These are phyloP conservation scores for Phymatotrichopsis omnivora DNA, from an alignment of 2,329 filamentous ascomycete genomes.

Conservation along the genomic window DNA sequence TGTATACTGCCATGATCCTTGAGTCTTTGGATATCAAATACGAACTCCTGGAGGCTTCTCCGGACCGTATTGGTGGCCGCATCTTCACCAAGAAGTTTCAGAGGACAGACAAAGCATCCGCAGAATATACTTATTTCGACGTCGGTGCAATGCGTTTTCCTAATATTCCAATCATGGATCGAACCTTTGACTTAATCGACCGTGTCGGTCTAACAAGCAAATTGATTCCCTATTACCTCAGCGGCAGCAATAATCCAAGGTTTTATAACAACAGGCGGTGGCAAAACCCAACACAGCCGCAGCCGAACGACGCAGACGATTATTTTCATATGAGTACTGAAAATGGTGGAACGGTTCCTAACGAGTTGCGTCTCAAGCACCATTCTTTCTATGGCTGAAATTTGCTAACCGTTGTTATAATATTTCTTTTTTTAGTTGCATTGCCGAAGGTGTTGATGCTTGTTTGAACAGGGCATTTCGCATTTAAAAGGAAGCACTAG, in stretches of 20 bases:
- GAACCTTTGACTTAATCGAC: constrained; percentile 22
- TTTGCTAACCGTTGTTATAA: background rate
- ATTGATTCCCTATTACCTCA: constrained; percentile 12
- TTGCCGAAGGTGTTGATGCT: background rate
- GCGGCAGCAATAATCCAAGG: constrained; percentile 4
- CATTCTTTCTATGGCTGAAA: background rate
- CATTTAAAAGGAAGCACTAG: constrained; percentile 7
- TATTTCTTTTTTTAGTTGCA: background rate
- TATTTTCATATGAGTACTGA: constrained; percentile 12
- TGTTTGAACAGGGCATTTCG: background rate
- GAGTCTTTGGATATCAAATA: constrained; percentile 34
- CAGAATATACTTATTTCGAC: constrained; percentile 37
- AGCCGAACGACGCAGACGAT: too few relatives aligned
- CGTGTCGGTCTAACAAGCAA: background rate
- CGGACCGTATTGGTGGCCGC: constrained; percentile 35
- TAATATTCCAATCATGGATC: constrained; percentile 32
- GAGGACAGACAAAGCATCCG: constrained; percentile 9
- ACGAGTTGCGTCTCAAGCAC: too few relatives aligned
- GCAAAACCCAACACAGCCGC: too few relatives aligned
- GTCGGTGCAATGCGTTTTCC: constrained; percentile 39
- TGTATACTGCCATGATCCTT: constrained; percentile 35
- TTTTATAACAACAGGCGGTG: constrained; percentile 8
- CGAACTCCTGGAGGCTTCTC: constrained; percentile 36
- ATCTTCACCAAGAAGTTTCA: constrained; percentile 35
- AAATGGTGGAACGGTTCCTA: constrained; percentile 11